phyloP scores from a whole-genome alignment of 805 yeast species.

The Metschnikowia proteae region DNA sequence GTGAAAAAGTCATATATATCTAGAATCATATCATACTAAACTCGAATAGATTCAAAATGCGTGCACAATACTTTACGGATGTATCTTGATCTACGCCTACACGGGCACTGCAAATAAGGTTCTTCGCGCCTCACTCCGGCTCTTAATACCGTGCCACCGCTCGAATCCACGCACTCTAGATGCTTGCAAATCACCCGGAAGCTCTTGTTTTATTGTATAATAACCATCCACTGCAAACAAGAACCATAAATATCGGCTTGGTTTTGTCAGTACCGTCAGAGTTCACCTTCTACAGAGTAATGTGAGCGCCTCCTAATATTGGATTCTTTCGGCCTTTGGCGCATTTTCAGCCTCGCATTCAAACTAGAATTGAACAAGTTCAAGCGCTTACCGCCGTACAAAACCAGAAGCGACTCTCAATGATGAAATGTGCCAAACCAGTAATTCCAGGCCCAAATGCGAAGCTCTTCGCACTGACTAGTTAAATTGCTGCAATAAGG shows the following conservation, averaged over 20 bases:
- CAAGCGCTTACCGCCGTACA: slow-evolving; percentile 46
- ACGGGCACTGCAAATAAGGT: slow-evolving; percentile 16
- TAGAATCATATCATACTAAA: too few species aligned
- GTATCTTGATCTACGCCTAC: slow-evolving; percentile 29
- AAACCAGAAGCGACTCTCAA: slow-evolving; percentile 13
- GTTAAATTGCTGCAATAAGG: slow-evolving; percentile 38
- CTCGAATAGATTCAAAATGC: too few species aligned
- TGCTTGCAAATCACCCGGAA: slow-evolving; percentile 29
- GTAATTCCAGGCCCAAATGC: slow-evolving; percentile 36
- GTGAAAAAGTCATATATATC: too few species aligned
- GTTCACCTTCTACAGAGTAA: slow-evolving; percentile 26
- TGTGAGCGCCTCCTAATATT: slow-evolving; percentile 44
- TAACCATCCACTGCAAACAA: slow-evolving; percentile 53
- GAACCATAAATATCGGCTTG: slow-evolving; percentile 35
- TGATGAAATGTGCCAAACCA: slow-evolving; percentile 30
- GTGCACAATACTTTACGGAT: slow-evolving; percentile 22
- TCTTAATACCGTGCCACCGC: slow-evolving; percentile 47
- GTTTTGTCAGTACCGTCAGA: too few species aligned
- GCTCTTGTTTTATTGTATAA: slow-evolving; percentile 25
- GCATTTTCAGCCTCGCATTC: slow-evolving; percentile 15
- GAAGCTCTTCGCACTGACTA: slow-evolving; percentile 49
- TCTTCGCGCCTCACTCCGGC: slow-evolving; percentile 36
- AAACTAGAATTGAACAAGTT: slow-evolving; percentile 37
- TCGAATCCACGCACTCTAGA: slow-evolving; percentile 51
- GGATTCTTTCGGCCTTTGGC: slow-evolving; percentile 21